Evolutionary conservation across 345 rosid species (phyloP), one percentile per base, ranked within the genome.

Genomic region (Excoecaria agallocha): DNA sequence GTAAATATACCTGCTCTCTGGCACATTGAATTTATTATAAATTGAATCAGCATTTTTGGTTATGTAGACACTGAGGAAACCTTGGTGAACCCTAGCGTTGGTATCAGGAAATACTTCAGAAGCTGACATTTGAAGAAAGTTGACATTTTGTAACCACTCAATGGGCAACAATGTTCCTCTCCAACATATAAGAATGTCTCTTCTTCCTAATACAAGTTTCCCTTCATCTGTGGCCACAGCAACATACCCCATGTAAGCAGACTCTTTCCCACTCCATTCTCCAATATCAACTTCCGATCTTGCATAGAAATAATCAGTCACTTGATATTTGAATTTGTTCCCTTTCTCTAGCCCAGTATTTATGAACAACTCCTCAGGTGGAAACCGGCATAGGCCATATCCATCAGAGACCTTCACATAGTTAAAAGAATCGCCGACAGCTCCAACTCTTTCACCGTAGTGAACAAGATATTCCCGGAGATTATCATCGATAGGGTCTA

Each of bases 161-260:
- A 6, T 12, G 0, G 0, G 0, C n/a, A 46, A 10, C 5, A 2
- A 1, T 5, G 85, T 79, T 25, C 85, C 85, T 74, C 86, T 79
- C 83, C 85, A 82, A 38, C 68, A 52, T 1, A 83, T 39, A 66
- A 83, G 19, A 35, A 83, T 71, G 22, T 83, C 86, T 48, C 81
- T 77, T 24, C 86, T 77, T 39, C 86, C 86, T 6, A 80, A 24
- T 8, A 41, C 65, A 7, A 8, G n/a, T 66, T 61, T 69, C 56
- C 79, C 82, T 65, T 78, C 77, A 45, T 82, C 83, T 1, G 81
- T 82, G 38, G 71, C 17, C 39, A 79, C 85, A 3, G 83, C 76
- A 19, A 82, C 76, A 16, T 58, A 75, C 17, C 80, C 83, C 9
- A 72, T 73, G 77, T 77, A 80, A 17, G 68, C 65, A 25, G 74